Conservation (phyloP, 345 rosid genomes). For the Euphorbia lathyris region DNA sequence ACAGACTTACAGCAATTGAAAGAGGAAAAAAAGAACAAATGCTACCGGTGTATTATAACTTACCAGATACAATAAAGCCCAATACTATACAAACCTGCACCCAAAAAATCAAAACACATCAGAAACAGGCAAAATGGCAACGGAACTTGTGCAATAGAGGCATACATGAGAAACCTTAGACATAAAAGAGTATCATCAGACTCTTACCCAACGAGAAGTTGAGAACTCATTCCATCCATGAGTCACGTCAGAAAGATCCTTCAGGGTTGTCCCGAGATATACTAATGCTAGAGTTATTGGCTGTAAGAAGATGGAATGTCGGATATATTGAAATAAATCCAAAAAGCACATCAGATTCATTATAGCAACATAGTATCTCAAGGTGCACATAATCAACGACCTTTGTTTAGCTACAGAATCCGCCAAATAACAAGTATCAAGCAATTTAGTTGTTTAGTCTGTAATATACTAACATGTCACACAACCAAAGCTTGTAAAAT, state of each 20-base stretch:
- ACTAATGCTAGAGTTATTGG: slow-evolving; percentile 92
- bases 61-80: slow-evolving; percentile 81
- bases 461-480: too few species aligned
- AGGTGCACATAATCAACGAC: neutral
- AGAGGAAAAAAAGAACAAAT: neutral
- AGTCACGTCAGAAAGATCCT: slow-evolving; percentile 98
- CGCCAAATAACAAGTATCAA: too few species aligned
- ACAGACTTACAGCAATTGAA: neutral
- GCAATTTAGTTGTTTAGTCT: too few species aligned
- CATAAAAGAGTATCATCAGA: neutral
- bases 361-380: neutral
- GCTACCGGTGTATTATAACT: slow-evolving; percentile 26
- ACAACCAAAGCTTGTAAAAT: neutral
- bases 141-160: neutral
- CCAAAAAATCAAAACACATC: neutral
- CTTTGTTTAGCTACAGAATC: neutral
- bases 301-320: slow-evolving; percentile 40
- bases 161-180: neutral
- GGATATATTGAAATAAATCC: slow-evolving; percentile 14
- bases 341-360: neutral
- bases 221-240: slow-evolving; percentile 96
- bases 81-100: slow-evolving; percentile 63
- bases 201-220: slow-evolving; percentile 76
- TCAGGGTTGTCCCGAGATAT: slow-evolving; percentile 89
- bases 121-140: slow-evolving; percentile 19